phyloP scores from a whole-genome alignment of 2,329 filamentous ascomycete species.

The Lasiodiplodia gonubiensis region DNA sequence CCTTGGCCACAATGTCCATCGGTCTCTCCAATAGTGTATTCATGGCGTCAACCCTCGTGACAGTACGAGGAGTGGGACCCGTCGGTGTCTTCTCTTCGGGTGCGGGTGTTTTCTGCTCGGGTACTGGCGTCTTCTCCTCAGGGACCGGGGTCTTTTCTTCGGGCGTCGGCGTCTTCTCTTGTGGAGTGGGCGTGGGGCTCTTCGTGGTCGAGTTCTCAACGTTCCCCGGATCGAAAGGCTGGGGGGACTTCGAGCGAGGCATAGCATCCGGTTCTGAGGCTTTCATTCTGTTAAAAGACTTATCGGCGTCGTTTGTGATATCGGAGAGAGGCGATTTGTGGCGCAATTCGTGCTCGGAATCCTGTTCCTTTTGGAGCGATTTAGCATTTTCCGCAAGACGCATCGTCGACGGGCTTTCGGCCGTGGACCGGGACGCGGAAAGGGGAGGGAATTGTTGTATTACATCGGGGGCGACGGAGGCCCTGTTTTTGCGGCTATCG shows the following conservation, averaged over 20 bases:
- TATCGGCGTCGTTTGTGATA: conserved; percentile 20
- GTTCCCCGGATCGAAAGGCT: conserved; percentile 5
- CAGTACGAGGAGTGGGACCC: conserved; percentile 48
- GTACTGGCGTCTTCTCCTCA: conserved; percentile 57
- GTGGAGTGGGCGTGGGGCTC: not conserved
- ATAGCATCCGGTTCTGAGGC: conserved; percentile 11
- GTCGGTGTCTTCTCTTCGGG: conserved; percentile 53
- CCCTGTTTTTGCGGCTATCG: conserved; percentile 26
- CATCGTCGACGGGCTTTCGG: not conserved
- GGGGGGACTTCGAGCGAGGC: conserved; percentile 16
- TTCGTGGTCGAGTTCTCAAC: conserved; percentile 5
- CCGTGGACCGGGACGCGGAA: not conserved
- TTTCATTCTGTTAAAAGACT: conserved; percentile 23
- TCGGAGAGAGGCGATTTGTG: conserved; percentile 25
- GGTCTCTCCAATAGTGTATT: conserved; percentile 81
- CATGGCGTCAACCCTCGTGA: conserved; percentile 73
- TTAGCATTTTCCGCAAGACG: conserved; percentile 4
- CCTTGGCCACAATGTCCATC: conserved; percentile 92
- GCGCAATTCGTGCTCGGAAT: conserved; percentile 21
- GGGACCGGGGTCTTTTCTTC: conserved; percentile 51
- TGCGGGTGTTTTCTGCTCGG: conserved; percentile 54
- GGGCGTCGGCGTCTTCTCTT: conserved; percentile 43
- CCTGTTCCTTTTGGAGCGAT: conserved; percentile 2
- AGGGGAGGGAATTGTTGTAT: conserved; percentile 18
- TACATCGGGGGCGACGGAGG: conserved; percentile 25